A percentile compares a stretch with the other conserved stretches of the same genome.
Evolutionary conservation across 805 yeast species (phyloP).

Genomic region (Saccharomyces kudriavzevii): DNA sequence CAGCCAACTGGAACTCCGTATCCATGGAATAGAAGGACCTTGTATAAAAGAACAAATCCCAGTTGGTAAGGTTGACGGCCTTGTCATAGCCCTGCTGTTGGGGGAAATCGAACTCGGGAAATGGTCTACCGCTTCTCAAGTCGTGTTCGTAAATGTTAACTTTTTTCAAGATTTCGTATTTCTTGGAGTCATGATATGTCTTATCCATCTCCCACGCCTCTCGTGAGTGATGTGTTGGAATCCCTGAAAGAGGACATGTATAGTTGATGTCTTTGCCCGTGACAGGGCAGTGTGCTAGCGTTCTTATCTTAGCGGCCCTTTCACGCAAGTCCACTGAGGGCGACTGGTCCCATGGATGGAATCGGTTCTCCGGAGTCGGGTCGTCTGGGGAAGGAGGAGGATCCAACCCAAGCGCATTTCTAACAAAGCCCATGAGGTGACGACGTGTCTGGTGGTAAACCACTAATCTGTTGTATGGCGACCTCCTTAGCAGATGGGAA

Average conservation of each 20-base stretch:
- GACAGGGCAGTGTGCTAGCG: conserved; percentile 85
- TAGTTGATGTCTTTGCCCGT: conserved; percentile 71
- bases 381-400: conserved; percentile 57
- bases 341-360: conserved; percentile 86
- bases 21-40: conserved; percentile 93
- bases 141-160: conserved; percentile 94
- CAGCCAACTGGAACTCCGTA: conserved; percentile 91
- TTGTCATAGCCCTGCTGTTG: conserved; percentile 67
- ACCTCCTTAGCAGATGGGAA: not conserved
- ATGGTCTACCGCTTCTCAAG: conserved; percentile 83
- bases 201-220: conserved; percentile 83
- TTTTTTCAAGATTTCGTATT: conserved; percentile 67
- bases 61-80: conserved; percentile 64
- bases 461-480: not conserved
- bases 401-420: conserved; percentile 48
- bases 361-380: conserved; percentile 65
- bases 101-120: conserved; percentile 95
- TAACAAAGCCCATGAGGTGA: conserved; percentile 32
- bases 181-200: conserved; percentile 58
- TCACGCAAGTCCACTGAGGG: conserved; percentile 82
- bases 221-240: conserved; percentile 88
- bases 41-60: conserved; percentile 93
- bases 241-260: conserved; percentile 90
- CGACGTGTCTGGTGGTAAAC: not conserved
- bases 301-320: conserved; percentile 83